phyloP scores from a whole-genome alignment of 352 stramenopile species.

The Phytophthora pisi region DNA sequence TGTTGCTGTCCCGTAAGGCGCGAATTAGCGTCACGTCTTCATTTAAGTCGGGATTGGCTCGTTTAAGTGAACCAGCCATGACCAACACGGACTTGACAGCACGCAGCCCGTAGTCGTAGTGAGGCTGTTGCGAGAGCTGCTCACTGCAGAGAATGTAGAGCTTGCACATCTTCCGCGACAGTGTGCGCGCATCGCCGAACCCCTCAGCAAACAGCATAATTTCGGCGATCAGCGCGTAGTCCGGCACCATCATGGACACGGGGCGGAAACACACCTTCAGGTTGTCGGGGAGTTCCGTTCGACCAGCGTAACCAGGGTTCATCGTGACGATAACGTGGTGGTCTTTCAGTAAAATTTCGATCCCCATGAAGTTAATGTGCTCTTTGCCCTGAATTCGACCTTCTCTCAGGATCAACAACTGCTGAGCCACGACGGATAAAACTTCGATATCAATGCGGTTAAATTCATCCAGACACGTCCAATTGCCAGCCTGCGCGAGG shows the following conservation, averaged over 20 bases:
- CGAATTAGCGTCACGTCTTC: constrained; percentile 92
- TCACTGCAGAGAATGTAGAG: constrained; percentile 94
- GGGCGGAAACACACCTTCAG: constrained; percentile 96
- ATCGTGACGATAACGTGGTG: constrained; percentile 98
- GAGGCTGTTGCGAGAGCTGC: constrained; percentile 93
- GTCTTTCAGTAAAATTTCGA: constrained; percentile 95
- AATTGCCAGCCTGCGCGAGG: constrained; percentile 90
- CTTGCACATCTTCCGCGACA: constrained; percentile 96
- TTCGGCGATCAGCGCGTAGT: constrained; percentile 96
- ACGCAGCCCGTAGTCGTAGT: constrained; percentile 95
- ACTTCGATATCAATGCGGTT: constrained; percentile 96
- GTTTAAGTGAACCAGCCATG: constrained; percentile 92
- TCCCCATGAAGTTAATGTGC: constrained; percentile 96
- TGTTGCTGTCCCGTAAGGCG: constrained; percentile 92
- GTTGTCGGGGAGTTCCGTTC: constrained; percentile 97
- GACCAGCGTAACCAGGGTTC: constrained; percentile 96
- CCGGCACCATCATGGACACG: constrained; percentile 97
- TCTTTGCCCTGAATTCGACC: constrained; percentile 83
- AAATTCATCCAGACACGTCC: constrained; percentile 94
- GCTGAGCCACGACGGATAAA: constrained; percentile 94
- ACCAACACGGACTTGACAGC: constrained; percentile 94
- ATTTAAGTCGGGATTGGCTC: constrained; percentile 68
- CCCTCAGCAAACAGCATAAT: constrained; percentile 97
- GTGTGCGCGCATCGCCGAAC: constrained; percentile 92
- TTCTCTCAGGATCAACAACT: constrained; percentile 80